phyloP scores from a whole-genome alignment of 352 stramenopile species.

The Pythium aquatile region DNA sequence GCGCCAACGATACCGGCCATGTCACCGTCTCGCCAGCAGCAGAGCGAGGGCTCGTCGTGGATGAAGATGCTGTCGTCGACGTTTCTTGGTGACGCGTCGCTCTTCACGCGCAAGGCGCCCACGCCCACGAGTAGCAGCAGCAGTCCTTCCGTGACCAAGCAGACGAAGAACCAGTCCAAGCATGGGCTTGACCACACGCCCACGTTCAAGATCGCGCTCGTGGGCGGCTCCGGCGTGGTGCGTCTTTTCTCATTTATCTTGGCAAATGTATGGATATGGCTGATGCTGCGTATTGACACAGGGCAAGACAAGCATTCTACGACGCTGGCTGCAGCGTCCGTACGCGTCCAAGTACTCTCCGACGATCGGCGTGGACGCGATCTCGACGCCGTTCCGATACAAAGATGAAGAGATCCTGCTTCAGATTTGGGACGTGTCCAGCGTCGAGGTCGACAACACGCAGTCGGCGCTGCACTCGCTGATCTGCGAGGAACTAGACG shows the following conservation, averaged over 20 bases:
- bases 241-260: not conserved
- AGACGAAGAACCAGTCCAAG: constrained; percentile 27
- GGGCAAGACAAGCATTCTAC: constrained; percentile 82
- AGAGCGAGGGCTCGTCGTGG: constrained; percentile 36
- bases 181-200: constrained; percentile 44
- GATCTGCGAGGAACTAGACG: constrained; percentile 75
- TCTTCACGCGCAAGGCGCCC: constrained; percentile 41
- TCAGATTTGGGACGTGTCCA: constrained; percentile 79
- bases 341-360: constrained; percentile 68
- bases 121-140: constrained; percentile 16
- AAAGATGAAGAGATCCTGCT: constrained; percentile 49
- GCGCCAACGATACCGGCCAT: not conserved
- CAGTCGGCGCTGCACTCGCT: constrained; percentile 67
- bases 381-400: constrained; percentile 44
- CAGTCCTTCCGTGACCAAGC: constrained; percentile 13
- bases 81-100: constrained; percentile 55
- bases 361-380: constrained; percentile 81
- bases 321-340: constrained; percentile 70
- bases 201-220: constrained; percentile 82
- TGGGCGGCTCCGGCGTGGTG: constrained; percentile 74
- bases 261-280: not conserved
- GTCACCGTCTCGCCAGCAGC: constrained; percentile 7
- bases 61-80: constrained; percentile 86
- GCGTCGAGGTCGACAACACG: constrained; percentile 59
- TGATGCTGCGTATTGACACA: constrained; percentile 21